phyloP scores from a whole-genome alignment of 306 rosid species.

The Fragaria nilgerrensis region DNA sequence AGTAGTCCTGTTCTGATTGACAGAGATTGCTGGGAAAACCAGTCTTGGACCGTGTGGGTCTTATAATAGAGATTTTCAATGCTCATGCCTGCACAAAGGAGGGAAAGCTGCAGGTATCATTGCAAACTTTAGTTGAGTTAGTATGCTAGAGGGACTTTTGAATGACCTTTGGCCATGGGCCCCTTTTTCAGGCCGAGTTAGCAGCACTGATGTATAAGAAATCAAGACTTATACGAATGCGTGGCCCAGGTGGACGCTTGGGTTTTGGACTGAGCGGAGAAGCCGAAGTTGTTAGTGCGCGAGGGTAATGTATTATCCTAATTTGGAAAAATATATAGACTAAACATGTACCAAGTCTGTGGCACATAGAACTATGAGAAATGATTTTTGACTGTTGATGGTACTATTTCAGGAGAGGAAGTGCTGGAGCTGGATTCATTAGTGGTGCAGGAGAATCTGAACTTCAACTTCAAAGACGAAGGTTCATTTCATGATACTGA shows the following conservation, averaged over 20 bases:
- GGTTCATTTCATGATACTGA: conserved; percentile 44
- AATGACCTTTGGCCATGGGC: background rate
- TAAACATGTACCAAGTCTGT: background rate
- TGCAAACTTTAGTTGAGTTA: conserved; percentile 3
- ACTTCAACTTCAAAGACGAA: conserved; percentile 91
- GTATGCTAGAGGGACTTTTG: conserved; percentile 1
- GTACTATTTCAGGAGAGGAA: conserved; percentile 73
- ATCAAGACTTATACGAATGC: conserved; percentile 76
- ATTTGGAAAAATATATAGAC: background rate
- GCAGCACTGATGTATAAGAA: conserved; percentile 86
- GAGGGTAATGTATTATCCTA: conserved; percentile 52
- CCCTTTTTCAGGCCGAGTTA: conserved; percentile 70
- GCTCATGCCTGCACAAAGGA: conserved; percentile 88
- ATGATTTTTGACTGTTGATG: conserved; percentile 16
- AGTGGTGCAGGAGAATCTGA: conserved; percentile 99
- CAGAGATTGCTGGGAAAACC: conserved; percentile 73
- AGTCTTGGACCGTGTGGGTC: conserved; percentile 85
- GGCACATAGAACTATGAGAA: background rate
- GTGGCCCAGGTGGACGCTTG: conserved; percentile 63
- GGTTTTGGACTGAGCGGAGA: conserved; percentile 78
- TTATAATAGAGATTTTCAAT: conserved; percentile 93
- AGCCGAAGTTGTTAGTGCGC: conserved; percentile 90
- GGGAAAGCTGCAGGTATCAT: conserved; percentile 74
- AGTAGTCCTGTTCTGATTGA: conserved; percentile 6
- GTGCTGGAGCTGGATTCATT: conserved; percentile 90